Evolutionary conservation across 371 early-diverging fungal genomes (phyloP).

Genomic region (Actinomortierella ambigua): DNA sequence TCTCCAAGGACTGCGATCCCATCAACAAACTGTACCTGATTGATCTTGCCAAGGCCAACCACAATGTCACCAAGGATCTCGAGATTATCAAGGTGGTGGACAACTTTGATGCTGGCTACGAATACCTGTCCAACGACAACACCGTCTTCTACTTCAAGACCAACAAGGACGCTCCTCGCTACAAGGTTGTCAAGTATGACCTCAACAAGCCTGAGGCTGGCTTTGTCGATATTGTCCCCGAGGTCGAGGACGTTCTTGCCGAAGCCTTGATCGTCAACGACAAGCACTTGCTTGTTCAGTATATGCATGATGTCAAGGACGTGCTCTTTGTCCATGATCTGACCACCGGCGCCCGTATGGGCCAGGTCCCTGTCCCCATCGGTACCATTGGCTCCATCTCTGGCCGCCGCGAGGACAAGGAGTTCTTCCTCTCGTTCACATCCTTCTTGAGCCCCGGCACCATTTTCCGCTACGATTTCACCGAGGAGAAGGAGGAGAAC

Average conservation of each 20-base stretch:
- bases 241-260: slow-evolving; percentile 57
- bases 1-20: slow-evolving; percentile 51
- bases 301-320: slow-evolving; percentile 66
- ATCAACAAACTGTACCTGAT: slow-evolving; percentile 57
- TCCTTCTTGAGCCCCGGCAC: slow-evolving; percentile 61
- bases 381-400: slow-evolving; percentile 23
- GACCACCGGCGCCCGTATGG: slow-evolving; percentile 26
- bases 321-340: slow-evolving; percentile 30
- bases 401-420: slow-evolving; percentile 31
- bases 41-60: slow-evolving; percentile 43
- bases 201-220: slow-evolving; percentile 54
- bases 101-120: slow-evolving; percentile 56
- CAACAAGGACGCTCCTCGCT: slow-evolving; percentile 62
- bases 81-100: slow-evolving; percentile 49
- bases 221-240: slow-evolving; percentile 61
- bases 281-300: slow-evolving; percentile 59
- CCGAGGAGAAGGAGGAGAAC: slow-evolving; percentile 13
- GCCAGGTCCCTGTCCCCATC: slow-evolving; percentile 33
- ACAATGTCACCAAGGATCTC: slow-evolving; percentile 6
- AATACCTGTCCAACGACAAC: slow-evolving; percentile 62
- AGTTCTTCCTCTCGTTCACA: slow-evolving; percentile 53
- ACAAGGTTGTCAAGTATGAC: slow-evolving; percentile 64
- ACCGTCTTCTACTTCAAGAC: slow-evolving; percentile 65
- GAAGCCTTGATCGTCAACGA: slow-evolving; percentile 45
- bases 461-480: slow-evolving; percentile 52